Percentiles rank a stretch among this genome's conserved stretches.
Conservation (phyloP, 306 rosid species). For the Quercus alba region DNA sequence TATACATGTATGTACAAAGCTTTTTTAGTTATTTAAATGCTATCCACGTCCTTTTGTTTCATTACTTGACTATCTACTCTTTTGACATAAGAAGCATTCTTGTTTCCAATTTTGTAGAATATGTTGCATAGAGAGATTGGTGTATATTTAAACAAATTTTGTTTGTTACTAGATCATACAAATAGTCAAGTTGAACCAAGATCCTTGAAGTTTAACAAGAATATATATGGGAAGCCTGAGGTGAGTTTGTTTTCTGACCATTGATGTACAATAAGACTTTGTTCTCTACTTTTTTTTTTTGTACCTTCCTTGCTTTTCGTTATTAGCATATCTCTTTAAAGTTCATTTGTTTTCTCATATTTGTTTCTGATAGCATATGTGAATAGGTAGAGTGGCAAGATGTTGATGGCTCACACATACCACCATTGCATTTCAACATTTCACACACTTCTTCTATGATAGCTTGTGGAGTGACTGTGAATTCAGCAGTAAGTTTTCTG, state of each 20-base stretch:
- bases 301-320: slow-evolving; percentile 10
- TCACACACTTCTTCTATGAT: slow-evolving; percentile 86
- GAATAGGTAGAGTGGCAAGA: slow-evolving; percentile 65
- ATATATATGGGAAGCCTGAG: slow-evolving; percentile 85
- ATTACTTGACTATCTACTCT: not conserved
- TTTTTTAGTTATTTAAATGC: not conserved
- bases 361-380: slow-evolving; percentile 19
- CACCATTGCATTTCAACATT: slow-evolving; percentile 86
- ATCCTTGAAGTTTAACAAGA: slow-evolving; percentile 68
- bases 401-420: slow-evolving; percentile 51
- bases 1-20: not conserved
- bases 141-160: slow-evolving; percentile 31
- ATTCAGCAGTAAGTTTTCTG: slow-evolving; percentile 59
- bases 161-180: slow-evolving; percentile 61
- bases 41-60: not conserved
- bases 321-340: not conserved
- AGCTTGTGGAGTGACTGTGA: slow-evolving; percentile 81
- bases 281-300: not conserved
- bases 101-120: not conserved
- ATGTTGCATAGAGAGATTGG: slow-evolving; percentile 4
- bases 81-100: slow-evolving; percentile 1
- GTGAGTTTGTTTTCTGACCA: slow-evolving; percentile 37
- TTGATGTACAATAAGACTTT: not conserved
- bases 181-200: slow-evolving; percentile 57
- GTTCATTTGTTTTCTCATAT: not conserved